phyloP scores from a whole-genome alignment of 2,329 filamentous ascomycete genomes.

The Pyricularia grisea region DNA sequence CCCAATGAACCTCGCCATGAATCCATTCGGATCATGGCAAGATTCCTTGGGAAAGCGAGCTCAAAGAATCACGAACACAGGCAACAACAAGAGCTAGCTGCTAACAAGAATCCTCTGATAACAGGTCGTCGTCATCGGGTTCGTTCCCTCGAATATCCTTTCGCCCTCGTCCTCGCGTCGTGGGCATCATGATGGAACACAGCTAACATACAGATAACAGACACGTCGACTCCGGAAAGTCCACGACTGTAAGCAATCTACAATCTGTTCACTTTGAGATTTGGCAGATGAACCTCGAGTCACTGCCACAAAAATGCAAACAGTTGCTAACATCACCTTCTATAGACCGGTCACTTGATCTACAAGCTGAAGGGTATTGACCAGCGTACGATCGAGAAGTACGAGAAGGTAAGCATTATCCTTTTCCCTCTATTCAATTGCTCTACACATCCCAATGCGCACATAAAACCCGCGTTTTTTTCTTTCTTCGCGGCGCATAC shows the following conservation, averaged over 20 bases:
- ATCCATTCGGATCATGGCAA: neutral
- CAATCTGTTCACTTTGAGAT: neutral
- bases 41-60: neutral
- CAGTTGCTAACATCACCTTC: constrained; percentile 16
- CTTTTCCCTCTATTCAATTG: constrained; percentile 4
- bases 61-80: neutral
- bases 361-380: constrained; percentile 99
- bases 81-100: neutral
- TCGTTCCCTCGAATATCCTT: constrained; percentile 6
- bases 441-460: neutral
- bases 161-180: constrained; percentile 12
- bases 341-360: constrained; percentile 79
- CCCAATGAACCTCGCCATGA: neutral
- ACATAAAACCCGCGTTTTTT: constrained; percentile 5
- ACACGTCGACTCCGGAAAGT: constrained; percentile 99
- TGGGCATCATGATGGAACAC: neutral
- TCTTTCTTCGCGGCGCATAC: constrained; percentile 10
- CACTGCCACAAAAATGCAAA: neutral
- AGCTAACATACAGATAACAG: constrained; percentile 22
- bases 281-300: neutral
- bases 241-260: constrained; percentile 70
- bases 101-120: constrained; percentile 10
- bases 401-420: constrained; percentile 82
- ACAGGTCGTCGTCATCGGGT: constrained; percentile 23
- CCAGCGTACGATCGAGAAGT: constrained; percentile 99